Percentiles rank a stretch among this genome's conserved stretches.
These are phyloP conservation scores for Cladosporium halotolerans DNA, from an alignment of 2,329 filamentous ascomycete genomes.

Conservation along the genomic window DNA sequence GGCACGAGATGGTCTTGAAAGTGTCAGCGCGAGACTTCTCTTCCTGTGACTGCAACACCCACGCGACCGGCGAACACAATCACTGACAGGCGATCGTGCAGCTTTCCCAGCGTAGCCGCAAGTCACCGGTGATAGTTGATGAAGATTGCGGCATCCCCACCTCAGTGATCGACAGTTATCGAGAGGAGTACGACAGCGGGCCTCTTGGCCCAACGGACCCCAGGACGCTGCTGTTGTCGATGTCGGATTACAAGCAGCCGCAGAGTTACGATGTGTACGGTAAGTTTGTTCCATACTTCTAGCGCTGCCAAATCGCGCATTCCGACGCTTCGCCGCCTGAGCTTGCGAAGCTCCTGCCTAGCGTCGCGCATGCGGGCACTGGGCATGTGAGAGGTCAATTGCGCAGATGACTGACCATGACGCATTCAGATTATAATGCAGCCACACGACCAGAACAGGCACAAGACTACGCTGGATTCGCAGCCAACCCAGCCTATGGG, in stretches of 20 bases:
- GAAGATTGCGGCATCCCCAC: constrained; percentile 31
- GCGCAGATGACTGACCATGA: constrained; percentile 41
- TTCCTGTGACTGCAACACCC: not conserved
- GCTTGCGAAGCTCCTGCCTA: not conserved
- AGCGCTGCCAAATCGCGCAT: not conserved
- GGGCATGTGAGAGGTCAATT: constrained; percentile 24
- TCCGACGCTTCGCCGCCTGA: not conserved
- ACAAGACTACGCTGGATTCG: constrained; percentile 43
- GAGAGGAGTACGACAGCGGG: constrained; percentile 42
- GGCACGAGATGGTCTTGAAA: constrained; percentile 10
- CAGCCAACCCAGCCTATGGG: constrained; percentile 42
- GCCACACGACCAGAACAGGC: constrained; percentile 56
- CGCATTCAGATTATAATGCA: constrained; percentile 51
- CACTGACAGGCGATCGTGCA: constrained; percentile 2
- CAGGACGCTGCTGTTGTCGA: constrained; percentile 52
- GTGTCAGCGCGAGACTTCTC: constrained; percentile 5
- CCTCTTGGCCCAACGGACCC: constrained; percentile 44
- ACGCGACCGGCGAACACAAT: not conserved
- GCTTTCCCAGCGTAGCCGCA: constrained; percentile 12
- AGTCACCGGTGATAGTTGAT: constrained; percentile 28
- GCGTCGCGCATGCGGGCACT: constrained; percentile 19
- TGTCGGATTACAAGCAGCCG: constrained; percentile 76
- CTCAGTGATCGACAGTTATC: constrained; percentile 27
- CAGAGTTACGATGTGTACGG: constrained; percentile 73
- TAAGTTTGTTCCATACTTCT: constrained; percentile 46